Percentiles rank a stretch among this genome's conserved stretches.
These are phyloP conservation scores for Ophiostoma pallidulum DNA, from an alignment of 2,329 filamentous ascomycete species.

Conservation along the genomic window DNA sequence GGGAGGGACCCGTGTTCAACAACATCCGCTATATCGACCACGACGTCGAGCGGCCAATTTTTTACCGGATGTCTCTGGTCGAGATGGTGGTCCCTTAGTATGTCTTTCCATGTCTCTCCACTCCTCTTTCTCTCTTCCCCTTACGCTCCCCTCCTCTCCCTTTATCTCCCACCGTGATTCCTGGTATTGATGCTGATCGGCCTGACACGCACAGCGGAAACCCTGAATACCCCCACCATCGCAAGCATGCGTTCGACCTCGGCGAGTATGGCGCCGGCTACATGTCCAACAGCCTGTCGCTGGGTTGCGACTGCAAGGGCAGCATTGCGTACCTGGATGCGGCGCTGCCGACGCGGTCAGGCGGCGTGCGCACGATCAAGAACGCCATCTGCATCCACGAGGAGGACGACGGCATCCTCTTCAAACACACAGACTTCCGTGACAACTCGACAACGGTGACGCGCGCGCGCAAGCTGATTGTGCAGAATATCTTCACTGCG, in stretches of 20 bases:
- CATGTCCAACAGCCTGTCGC: constrained; percentile 68
- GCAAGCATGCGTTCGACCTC: constrained; percentile 74
- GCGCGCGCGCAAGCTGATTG: constrained; percentile 72
- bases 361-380: constrained; percentile 68
- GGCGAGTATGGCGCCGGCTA: constrained; percentile 68
- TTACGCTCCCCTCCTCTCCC: too few relatives aligned
- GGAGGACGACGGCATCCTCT: constrained; percentile 82
- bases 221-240: constrained; percentile 68
- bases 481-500: constrained; percentile 88
- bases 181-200: too few relatives aligned
- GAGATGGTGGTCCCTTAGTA: constrained; percentile 97
- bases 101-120: too few relatives aligned
- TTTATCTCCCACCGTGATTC: too few relatives aligned
- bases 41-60: constrained; percentile 64
- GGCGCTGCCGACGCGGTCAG: constrained; percentile 68
- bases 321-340: constrained; percentile 88
- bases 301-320: constrained; percentile 82
- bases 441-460: constrained; percentile 82
- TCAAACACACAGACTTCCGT: constrained; percentile 90
- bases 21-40: constrained; percentile 88
- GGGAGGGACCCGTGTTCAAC: constrained; percentile 81
- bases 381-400: constrained; percentile 94
- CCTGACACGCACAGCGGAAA: too few relatives aligned
- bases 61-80: constrained; percentile 79
- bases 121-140: too few relatives aligned